Evolutionary conservation across 192 early-diverging fungal genomes (phyloP), one percentile per base, ranked within the genome.

Genomic region (Umbelopsis vinacea): DNA sequence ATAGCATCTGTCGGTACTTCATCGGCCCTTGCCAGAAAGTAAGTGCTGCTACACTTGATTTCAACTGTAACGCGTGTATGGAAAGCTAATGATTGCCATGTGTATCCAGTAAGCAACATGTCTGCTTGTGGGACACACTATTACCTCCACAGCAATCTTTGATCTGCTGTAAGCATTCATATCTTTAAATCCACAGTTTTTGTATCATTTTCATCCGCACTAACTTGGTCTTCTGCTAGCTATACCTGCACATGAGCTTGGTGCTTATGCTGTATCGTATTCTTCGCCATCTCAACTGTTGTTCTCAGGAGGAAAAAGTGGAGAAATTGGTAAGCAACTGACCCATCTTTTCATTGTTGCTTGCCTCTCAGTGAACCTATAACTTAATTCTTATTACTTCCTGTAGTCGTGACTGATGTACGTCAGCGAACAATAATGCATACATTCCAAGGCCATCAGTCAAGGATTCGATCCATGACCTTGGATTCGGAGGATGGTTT

Each of bases 41-140:
- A 71, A 63, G 47, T 52, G 45, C 10, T 47, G 8, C 40, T 2
- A 23, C 7, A 3, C 15, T 15, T 26, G 11, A 9, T 53, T 22
- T 8, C 29, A 29, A 29, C 29, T n/a, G 29, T 3, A 52, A 3
- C 1, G 14, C 6, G 17, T 22, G n/a, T 52, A 22, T 52, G 22
- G 11, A 7, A 21, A 21, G 15, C 21, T 26, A 22, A 55, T 55
- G 23, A 53, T 29, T 2, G 43, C 52, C 21, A 43, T 19, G 37
- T 24, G 26, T 17, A 52, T 38, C 4, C 52, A 79, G 77, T 29
- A 60, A 69, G 26, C 72, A 85, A 33, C 89, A 94, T 74, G 79
- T 95, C 7, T 90, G 85, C 19, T 73, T 95, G 15, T 95, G 90
- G 89, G 93, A 95, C 66, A 88, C 92, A 4, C 72, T 95, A 5